Evolutionary conservation across 306 rosid species (phyloP), one percentile per base, ranked within the genome.

Genomic region (Sicyos baderoa): DNA sequence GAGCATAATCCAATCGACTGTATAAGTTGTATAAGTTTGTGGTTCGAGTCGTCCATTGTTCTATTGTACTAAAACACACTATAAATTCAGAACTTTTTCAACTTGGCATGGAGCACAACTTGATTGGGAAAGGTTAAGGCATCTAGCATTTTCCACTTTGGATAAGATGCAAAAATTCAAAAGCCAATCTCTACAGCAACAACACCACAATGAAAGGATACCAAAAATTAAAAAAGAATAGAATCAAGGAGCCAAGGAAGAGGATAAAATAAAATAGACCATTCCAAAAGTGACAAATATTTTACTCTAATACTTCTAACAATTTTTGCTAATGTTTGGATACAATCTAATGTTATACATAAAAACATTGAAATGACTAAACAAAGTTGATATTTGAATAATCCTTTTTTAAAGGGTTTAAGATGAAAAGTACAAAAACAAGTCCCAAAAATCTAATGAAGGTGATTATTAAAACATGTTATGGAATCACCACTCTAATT

Each of bases 121-220:
- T 42, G 70, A 64, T 64, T 44, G 29, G 35, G 52, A 42, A 64
- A 64, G 70, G 70, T 18, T 11, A 0, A 19, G 52, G 70, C 29
- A 64, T 64, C 42, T 57, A 42, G 6, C 50, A 61, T 61, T 37
- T 9, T n/a, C 9, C 25, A n/a, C 49, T 61, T 61, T 61, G 68
- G 67, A 35, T 61, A 48, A 61, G 68, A 35, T 61, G 68, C 68
- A 45, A 66, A 66, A 47, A 47, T 22, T 44, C 5, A 2, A 44
- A 22, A 13, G 55, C 19, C 53, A 7, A 44, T 18, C 11, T 11
- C 70, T 66, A 66, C 0, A 66, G 71, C 71, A 40, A 66, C 71
- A 66, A 47, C 45, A 37, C 44, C 54, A 66, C 70, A 11, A 65
- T 47, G 42, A 47, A 42, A 21, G 52, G 70, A 65, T 65, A 19